Evolutionary conservation across 495 filamentous ascomycete species (phyloP).

Genomic region (Neurospora tetrasperma): DNA sequence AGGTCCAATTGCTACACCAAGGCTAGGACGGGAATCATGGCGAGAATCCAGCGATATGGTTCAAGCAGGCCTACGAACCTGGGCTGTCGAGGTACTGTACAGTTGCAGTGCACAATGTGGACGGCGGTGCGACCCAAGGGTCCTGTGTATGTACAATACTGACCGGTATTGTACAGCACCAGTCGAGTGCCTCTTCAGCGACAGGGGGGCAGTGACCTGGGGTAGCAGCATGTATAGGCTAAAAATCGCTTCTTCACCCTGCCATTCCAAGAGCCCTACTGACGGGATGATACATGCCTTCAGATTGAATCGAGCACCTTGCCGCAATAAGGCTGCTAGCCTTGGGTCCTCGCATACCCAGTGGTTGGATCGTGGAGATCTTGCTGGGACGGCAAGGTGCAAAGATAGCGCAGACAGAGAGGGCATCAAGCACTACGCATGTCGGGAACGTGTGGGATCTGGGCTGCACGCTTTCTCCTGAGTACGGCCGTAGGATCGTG

Average conservation of each 20-base stretch:
- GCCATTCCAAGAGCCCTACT: conserved; percentile 3
- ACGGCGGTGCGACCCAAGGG: conserved; percentile 7
- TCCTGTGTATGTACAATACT: neutral
- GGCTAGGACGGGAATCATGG: neutral
- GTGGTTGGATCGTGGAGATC: neutral
- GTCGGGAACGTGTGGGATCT: neutral
- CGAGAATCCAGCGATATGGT: conserved; percentile 3
- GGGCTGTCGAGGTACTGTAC: neutral
- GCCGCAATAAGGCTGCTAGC: neutral
- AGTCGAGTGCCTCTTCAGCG: neutral
- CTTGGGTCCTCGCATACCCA: neutral
- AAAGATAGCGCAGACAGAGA: neutral
- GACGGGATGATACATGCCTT: conserved; percentile 3
- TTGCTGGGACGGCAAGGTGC: neutral
- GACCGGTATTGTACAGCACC: neutral
- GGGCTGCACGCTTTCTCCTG: neutral
- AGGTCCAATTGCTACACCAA: neutral
- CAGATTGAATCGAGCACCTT: conserved; percentile 1
- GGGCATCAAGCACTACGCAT: neutral
- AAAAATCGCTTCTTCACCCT: neutral
- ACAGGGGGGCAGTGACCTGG: neutral
- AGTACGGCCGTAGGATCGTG: neutral
- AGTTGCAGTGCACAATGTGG: conserved; percentile 3
- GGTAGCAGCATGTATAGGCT: neutral
- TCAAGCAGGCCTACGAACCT: neutral